These are phyloP conservation scores for Pholiota adiposa DNA, from an alignment of 1,284 basidiomycete species.

Conservation along the genomic window DNA sequence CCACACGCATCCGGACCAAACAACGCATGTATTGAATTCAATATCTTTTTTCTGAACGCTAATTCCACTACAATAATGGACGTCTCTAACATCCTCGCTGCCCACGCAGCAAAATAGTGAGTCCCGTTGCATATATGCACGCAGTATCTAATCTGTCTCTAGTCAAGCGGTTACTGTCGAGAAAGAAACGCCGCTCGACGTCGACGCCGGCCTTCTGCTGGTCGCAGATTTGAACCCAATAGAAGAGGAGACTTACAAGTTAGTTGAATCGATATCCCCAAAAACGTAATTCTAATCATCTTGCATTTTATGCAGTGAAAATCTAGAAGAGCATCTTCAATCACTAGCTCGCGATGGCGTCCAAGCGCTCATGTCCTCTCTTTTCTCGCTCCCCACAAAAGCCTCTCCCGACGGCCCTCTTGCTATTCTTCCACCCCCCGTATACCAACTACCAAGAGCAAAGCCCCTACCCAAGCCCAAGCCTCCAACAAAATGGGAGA, in stretches of 20 bases:
- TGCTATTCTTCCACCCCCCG: slow-evolving; percentile 80
- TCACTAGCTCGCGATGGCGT: slow-evolving; percentile 85
- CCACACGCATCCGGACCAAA: slow-evolving; percentile 35
- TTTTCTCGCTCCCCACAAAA: slow-evolving; percentile 85
- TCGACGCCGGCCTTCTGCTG: slow-evolving; percentile 85
- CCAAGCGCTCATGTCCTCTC: slow-evolving; percentile 79
- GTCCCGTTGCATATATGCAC: slow-evolving; percentile 22
- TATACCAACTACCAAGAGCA: slow-evolving; percentile 81
- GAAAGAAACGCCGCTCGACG: slow-evolving; percentile 80
- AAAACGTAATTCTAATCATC: neutral
- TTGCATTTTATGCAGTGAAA: slow-evolving; percentile 47
- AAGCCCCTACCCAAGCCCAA: slow-evolving; percentile 95
- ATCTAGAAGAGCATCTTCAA: slow-evolving; percentile 83
- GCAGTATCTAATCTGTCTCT: slow-evolving; percentile 10
- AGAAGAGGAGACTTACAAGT: slow-evolving; percentile 82
- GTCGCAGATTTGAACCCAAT: slow-evolving; percentile 90
- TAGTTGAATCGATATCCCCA: slow-evolving; percentile 26
- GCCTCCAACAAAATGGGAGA: slow-evolving; percentile 95
- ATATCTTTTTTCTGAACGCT: slow-evolving; percentile 28
- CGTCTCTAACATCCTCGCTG: slow-evolving; percentile 76
- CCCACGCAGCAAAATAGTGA: slow-evolving; percentile 71
- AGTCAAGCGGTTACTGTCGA: slow-evolving; percentile 75
- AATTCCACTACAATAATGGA: slow-evolving; percentile 56
- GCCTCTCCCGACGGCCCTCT: slow-evolving; percentile 84
- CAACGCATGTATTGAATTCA: slow-evolving; percentile 21